phyloP scores from a whole-genome alignment of 352 stramenopile genomes.

The Globisporangium splendens region DNA sequence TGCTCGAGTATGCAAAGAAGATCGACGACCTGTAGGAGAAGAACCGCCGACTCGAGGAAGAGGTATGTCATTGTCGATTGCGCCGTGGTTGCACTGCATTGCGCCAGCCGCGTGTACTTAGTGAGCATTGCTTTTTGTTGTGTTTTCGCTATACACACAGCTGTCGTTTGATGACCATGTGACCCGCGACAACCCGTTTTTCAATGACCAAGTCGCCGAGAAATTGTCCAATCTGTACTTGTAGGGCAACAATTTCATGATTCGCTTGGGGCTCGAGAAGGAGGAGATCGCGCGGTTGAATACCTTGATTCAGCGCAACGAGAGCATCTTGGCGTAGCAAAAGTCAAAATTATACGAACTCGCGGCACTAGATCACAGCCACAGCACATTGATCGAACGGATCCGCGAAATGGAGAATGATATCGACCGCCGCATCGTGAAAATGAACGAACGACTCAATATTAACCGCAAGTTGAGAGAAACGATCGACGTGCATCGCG shows the following conservation, averaged over 20 bases:
- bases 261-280: constrained; percentile 68
- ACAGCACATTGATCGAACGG: constrained; percentile 48
- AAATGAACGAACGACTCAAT: constrained; percentile 79
- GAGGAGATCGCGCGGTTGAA: constrained; percentile 72
- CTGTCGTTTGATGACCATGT: constrained; percentile 74
- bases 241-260: constrained; percentile 82
- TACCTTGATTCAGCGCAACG: constrained; percentile 60
- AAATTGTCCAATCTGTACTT: constrained; percentile 76
- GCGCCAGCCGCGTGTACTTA: too few species aligned
- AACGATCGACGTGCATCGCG: constrained; percentile 60
- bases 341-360: constrained; percentile 76
- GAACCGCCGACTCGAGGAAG: constrained; percentile 71
- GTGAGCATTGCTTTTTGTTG: neutral
- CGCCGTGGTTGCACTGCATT: neutral
- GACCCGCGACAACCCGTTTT: constrained; percentile 67
- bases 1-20: constrained; percentile 75
- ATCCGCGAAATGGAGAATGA: constrained; percentile 83
- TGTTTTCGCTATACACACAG: constrained; percentile 20
- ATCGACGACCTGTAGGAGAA: constrained; percentile 74
- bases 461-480: constrained; percentile 62
- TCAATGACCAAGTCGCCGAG: constrained; percentile 66
- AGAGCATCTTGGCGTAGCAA: constrained; percentile 53
- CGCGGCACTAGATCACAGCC: constrained; percentile 67
- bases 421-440: constrained; percentile 76
- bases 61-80: constrained; percentile 28